phyloP scores from a whole-genome alignment of 2,329 filamentous ascomycete species.

The Fusarium chlamydosporum region DNA sequence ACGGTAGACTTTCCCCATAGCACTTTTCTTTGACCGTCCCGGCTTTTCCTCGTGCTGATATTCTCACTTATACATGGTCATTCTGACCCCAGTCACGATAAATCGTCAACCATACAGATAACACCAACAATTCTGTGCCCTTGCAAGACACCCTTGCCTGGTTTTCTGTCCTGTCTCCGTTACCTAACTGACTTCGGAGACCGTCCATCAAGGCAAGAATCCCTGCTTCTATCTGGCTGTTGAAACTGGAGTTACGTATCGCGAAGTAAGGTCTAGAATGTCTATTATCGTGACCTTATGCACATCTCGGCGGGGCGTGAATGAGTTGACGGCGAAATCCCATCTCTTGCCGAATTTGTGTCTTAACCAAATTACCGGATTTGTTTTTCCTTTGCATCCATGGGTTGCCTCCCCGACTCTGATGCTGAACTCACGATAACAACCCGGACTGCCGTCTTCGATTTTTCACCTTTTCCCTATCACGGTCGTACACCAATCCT shows the following conservation, averaged over 20 bases:
- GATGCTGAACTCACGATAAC: slow-evolving; percentile 45
- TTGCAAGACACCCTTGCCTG: neutral
- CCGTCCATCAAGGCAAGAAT: slow-evolving; percentile 28
- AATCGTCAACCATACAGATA: slow-evolving; percentile 3
- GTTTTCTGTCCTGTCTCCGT: slow-evolving; percentile 24
- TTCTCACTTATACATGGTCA: slow-evolving; percentile 12
- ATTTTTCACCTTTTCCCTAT: slow-evolving; percentile 7
- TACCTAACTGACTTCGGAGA: slow-evolving; percentile 28
- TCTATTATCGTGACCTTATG: slow-evolving; percentile 36
- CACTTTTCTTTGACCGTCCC: slow-evolving; percentile 34
- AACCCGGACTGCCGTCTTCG: slow-evolving; percentile 42
- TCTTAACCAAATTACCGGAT: slow-evolving; percentile 33
- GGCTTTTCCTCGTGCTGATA: slow-evolving; percentile 49
- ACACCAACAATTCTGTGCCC: neutral
- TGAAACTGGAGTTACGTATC: slow-evolving; percentile 28
- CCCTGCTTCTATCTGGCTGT: slow-evolving; percentile 33
- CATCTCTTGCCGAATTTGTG: slow-evolving; percentile 28
- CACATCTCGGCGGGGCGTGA: slow-evolving; percentile 16
- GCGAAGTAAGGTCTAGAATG: slow-evolving; percentile 18
- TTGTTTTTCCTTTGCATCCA: slow-evolving; percentile 13
- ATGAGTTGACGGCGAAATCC: slow-evolving; percentile 27
- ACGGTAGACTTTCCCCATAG: slow-evolving; percentile 19
- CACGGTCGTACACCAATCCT: slow-evolving; percentile 5
- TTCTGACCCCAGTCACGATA: slow-evolving; percentile 1
- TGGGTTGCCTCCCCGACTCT: slow-evolving; percentile 43